Percentiles rank a stretch among this genome's conserved stretches.
Evolutionary conservation across 2,329 filamentous ascomycete genomes (phyloP).

Genomic region (Colletotrichum sp.): DNA sequence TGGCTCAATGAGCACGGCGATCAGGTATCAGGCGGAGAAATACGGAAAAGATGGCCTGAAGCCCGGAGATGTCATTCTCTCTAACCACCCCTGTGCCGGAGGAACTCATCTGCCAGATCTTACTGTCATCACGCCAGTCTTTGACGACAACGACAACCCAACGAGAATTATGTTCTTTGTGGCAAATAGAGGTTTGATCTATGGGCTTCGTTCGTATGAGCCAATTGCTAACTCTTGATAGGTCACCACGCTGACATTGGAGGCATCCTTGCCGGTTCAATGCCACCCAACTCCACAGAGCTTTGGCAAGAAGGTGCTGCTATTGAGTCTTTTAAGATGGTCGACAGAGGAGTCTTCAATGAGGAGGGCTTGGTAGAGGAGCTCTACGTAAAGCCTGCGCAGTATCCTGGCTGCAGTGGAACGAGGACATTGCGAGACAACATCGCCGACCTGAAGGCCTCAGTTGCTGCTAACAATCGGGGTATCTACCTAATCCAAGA

Average conservation of each 20-base stretch:
- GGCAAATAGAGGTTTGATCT: neutral
- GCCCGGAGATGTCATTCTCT: constrained; percentile 76
- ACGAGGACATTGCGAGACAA: constrained; percentile 76
- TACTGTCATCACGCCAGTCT: constrained; percentile 45
- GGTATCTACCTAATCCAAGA: constrained; percentile 72
- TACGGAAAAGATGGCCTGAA: constrained; percentile 75
- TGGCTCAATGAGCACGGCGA: constrained; percentile 80
- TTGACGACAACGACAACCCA: constrained; percentile 29
- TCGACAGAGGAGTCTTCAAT: constrained; percentile 78
- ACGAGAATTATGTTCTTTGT: neutral
- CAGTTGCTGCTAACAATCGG: constrained; percentile 77
- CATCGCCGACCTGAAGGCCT: constrained; percentile 76
- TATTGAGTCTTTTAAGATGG: constrained; percentile 72
- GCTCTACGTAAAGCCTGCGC: constrained; percentile 34
- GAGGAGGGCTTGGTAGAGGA: constrained; percentile 74
- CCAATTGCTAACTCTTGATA: constrained; percentile 26
- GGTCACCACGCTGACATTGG: constrained; percentile 58
- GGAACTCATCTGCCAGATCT: constrained; percentile 46
- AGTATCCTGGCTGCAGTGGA: constrained; percentile 71
- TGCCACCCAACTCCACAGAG: constrained; percentile 77
- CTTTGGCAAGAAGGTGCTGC: constrained; percentile 70
- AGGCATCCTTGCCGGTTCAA: constrained; percentile 80
- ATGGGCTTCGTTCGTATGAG: constrained; percentile 23
- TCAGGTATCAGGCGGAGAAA: constrained; percentile 65
- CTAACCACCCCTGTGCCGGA: constrained; percentile 43